These are phyloP conservation scores for Monosporascus ibericus DNA, from an alignment of 2,329 filamentous ascomycete species.

Conservation along the genomic window DNA sequence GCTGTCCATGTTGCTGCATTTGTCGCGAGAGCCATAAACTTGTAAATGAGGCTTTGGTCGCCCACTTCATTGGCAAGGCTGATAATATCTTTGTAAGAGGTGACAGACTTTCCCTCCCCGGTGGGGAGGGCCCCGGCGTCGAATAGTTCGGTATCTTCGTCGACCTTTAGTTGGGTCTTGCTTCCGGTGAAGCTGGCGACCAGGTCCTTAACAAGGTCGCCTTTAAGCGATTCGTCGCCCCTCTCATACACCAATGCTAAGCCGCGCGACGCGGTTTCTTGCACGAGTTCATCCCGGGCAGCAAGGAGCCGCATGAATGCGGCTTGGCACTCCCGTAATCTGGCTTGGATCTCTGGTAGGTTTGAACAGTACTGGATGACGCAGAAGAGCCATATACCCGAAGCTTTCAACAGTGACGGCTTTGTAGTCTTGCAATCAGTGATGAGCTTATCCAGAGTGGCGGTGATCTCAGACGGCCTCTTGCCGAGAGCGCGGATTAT, in stretches of 20 bases:
- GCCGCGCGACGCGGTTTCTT: constrained; percentile 89
- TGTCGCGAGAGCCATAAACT: constrained; percentile 94
- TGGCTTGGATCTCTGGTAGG: constrained; percentile 64
- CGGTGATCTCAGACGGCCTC: constrained; percentile 37
- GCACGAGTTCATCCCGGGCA: constrained; percentile 87
- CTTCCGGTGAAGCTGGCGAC: constrained; percentile 83
- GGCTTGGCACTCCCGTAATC: constrained; percentile 71
- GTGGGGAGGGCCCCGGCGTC: constrained; percentile 87
- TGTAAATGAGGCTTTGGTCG: constrained; percentile 92
- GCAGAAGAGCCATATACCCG: constrained; percentile 91
- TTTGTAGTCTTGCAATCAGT: constrained; percentile 77
- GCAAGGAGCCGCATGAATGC: constrained; percentile 84
- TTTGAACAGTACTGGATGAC: constrained; percentile 86
- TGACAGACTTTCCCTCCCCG: constrained; percentile 81
- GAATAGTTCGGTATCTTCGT: constrained; percentile 86
- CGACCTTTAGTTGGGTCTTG: constrained; percentile 71
- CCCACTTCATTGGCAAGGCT: constrained; percentile 93
- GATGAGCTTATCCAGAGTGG: constrained; percentile 66
- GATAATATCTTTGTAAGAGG: constrained; percentile 96
- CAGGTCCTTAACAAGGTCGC: constrained; percentile 78
- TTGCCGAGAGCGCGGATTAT: constrained; percentile 27
- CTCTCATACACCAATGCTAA: constrained; percentile 91
- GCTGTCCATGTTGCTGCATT: constrained; percentile 97
- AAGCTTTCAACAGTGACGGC: constrained; percentile 82
- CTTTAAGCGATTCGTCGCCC: constrained; percentile 73